Evolutionary conservation across 768 basidiomycete species (phyloP), one percentile per base, ranked within the genome.

Genomic region (Gymnopilus junonius): DNA sequence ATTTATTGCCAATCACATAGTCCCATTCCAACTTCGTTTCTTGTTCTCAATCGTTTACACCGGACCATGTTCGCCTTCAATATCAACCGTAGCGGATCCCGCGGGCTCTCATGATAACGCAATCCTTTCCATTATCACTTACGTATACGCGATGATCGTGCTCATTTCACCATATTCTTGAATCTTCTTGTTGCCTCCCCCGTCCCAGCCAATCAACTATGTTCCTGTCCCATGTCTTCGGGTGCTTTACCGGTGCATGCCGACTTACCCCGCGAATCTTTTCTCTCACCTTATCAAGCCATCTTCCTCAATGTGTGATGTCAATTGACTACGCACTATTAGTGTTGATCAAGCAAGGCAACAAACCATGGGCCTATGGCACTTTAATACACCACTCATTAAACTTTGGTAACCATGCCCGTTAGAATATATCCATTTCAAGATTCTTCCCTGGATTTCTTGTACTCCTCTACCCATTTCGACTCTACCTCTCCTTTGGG

Each of bases 381-480:
- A 12, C 20, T 21, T 35, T 54, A 54, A 54, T 54, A 10, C 39
- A 25, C 25, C 21, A 14, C 25, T 56, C 39, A 55, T 55, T 45
- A 55, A 55, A 54, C 32, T 25, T 32, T 54, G 32, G 23, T 20
- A 37, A 21, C n/a, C 12, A 35, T 29, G 42, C 25, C 29, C 57
- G 48, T 58, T 21, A 31, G 34, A 27, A 29, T 37, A 48, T 23
- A 58, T 39, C 61, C 51, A 58, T 53, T 64, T 66, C 37, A 64
- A 54, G 68, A 66, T 25, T 67, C 66, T 34, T 80, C 80, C 71
- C 84, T 74, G 10, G 64, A 75, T 68, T 77, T 80, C 79, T 98
- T 98, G 83, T 87, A 96, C 57, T 93, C 90, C 23, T 91, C 88
- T 34, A 97, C 85, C 95, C 95, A 99, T 65, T 85, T 86, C 72